Percentiles rank a stretch among this genome's conserved stretches.
Conservation (phyloP, 75 land plant genomes). For the Chamaecyparis obtusa region DNA sequence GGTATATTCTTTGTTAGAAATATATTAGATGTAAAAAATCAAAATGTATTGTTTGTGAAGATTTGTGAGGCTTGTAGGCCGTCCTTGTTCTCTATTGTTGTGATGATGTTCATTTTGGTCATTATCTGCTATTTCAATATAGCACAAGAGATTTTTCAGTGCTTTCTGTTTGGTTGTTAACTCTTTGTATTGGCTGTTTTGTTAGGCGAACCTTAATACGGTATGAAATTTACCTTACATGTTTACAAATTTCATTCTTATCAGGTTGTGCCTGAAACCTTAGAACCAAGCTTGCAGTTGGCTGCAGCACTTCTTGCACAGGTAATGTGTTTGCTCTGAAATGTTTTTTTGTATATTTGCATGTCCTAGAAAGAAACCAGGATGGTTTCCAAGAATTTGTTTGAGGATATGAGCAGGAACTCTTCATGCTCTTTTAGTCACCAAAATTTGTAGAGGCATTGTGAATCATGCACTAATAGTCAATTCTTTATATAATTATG, state of each 20-base stretch:
- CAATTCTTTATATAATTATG: background rate
- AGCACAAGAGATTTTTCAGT: background rate
- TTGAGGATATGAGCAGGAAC: background rate
- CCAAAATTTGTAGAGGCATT: background rate
- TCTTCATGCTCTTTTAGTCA: background rate
- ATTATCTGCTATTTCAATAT: background rate
- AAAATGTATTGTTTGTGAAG: too few relatives aligned
- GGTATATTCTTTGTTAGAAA: constrained; percentile 38
- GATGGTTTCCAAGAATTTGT: background rate
- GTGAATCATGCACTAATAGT: background rate
- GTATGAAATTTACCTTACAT: constrained; percentile 2
- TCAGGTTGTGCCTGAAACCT: constrained; percentile 96
- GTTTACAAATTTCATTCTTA: constrained; percentile 2
- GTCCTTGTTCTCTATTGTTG: background rate
- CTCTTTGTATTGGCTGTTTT: background rate
- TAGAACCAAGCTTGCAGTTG: constrained; percentile 97
- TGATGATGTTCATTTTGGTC: background rate
- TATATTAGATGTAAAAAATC: background rate
- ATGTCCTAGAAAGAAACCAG: background rate
- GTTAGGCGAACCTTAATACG: background rate
- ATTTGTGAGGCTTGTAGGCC: background rate
- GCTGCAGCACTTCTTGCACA: constrained; percentile 99
- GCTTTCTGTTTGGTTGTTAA: background rate
- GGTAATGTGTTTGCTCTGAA: constrained; percentile 42
- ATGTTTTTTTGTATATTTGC: background rate